Percentiles rank a stretch among this genome's conserved stretches.
phyloP scores from a whole-genome alignment of 1,284 basidiomycete genomes.

The Veloporphyrellus conicus region DNA sequence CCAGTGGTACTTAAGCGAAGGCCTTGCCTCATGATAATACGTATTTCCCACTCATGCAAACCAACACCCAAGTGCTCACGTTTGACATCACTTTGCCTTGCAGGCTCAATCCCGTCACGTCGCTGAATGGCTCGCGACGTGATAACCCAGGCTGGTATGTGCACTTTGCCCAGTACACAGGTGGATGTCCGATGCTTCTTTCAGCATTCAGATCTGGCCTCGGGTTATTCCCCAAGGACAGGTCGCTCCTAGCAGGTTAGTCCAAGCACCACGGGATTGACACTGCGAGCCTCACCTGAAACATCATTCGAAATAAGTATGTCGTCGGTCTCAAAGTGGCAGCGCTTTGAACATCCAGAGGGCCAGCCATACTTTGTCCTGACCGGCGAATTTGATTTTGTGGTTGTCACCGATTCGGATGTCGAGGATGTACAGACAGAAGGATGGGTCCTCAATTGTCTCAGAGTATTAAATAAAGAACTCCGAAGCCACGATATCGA shows the following conservation, averaged over 20 bases:
- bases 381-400: slow-evolving; percentile 25
- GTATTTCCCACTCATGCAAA: too few relatives aligned
- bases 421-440: slow-evolving; percentile 36
- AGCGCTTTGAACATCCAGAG: slow-evolving; percentile 46
- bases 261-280: too few relatives aligned
- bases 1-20: too few relatives aligned
- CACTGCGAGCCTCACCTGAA: too few relatives aligned
- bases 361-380: slow-evolving; percentile 48
- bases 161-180: fast-evolving
- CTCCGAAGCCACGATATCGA: slow-evolving; percentile 29
- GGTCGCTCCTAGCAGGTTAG: too few relatives aligned
- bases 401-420: slow-evolving; percentile 47
- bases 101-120: slow-evolving; percentile 21
- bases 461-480: slow-evolving; percentile 29
- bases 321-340: slow-evolving; percentile 32
- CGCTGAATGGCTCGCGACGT: slow-evolving; percentile 16
- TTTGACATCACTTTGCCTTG: neutral
- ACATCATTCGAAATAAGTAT: too few relatives aligned
- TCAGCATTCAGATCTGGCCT: too few relatives aligned
- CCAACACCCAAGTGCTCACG: too few relatives aligned
- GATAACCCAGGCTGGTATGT: slow-evolving; percentile 6
- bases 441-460: slow-evolving; percentile 33
- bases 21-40: too few relatives aligned
- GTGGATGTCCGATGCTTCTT: too few relatives aligned
- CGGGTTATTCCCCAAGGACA: too few relatives aligned